Percentiles rank a stretch among this genome's conserved stretches.
These are phyloP conservation scores for Chloris gayana DNA, from an alignment of 176 grass and related monocot genomes.

Conservation along the genomic window DNA sequence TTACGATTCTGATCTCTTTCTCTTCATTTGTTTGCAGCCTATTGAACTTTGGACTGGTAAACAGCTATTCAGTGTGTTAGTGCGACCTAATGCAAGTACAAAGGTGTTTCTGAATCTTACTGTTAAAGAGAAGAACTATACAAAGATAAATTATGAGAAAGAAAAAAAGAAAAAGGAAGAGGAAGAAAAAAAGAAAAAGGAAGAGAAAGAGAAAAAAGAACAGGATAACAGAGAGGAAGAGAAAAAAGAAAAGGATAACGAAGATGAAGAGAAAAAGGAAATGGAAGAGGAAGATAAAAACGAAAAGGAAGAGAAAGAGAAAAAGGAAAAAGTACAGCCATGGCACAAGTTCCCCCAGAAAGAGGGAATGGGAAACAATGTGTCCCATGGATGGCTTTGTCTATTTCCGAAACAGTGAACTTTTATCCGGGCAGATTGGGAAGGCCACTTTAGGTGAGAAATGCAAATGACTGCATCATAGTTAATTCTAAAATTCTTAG, in stretches of 20 bases:
- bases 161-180: neutral
- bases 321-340: neutral
- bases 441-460: slow-evolving; percentile 87
- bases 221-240: too few species aligned
- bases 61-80: slow-evolving; percentile 89
- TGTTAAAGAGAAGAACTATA: slow-evolving; percentile 84
- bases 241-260: too few species aligned
- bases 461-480: neutral
- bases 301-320: neutral
- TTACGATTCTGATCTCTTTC: slow-evolving; percentile 14
- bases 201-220: neutral
- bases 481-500: neutral
- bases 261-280: too few species aligned
- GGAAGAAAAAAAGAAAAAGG: neutral
- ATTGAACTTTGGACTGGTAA: slow-evolving; percentile 98
- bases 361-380: slow-evolving; percentile 66
- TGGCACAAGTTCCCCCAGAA: neutral
- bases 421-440: slow-evolving; percentile 87
- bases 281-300: neutral
- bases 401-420: slow-evolving; percentile 94
- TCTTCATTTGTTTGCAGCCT: slow-evolving; percentile 64
- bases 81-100: slow-evolving; percentile 83
- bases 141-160: neutral
- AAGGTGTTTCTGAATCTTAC: slow-evolving; percentile 90
- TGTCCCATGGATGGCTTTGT: slow-evolving; percentile 91